Evolutionary conservation across 208 protist genomes (phyloP), one percentile per base, ranked within the genome.

Genomic region (Leishmania mexicana): DNA sequence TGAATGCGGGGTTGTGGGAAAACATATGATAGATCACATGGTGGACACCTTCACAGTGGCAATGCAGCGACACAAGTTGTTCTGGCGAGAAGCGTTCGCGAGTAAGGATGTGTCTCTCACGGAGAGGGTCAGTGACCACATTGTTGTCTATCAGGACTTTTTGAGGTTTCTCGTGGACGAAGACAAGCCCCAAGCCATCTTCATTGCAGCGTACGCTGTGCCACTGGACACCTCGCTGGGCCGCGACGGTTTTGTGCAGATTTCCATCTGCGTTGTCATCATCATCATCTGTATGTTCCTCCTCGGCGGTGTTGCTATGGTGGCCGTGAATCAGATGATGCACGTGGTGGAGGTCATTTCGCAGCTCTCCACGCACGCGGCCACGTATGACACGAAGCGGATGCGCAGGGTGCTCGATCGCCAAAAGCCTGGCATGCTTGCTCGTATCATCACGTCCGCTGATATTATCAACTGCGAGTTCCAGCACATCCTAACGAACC

Each of bases 251-350:
- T 81, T 85, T 35, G 58, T 92, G 42, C 88, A 92, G 68, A 87
- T 94, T 76, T 74, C 89, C 11, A 88, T 92, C 54, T 92, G 90
- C 67, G 85, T 90, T 1, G 67, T 92, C 13, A 88, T 94, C 78
- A 88, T 91, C 58, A 83, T 92, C 42, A 38, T 85, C 62, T 92
- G 86, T 77, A 77, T 94, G 64, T 81, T 86, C 71, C 77, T 90
- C 40, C 83, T 94, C 38, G 90, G 90, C 60, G 81, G 78, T 31
- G 82, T 90, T 17, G 88, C 84, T 1, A 58, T 92, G 40, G 71
- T 85, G 28, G 73, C 88, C 1, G 83, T 90, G 42, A 88, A 76
- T 62, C 85, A 91, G 71, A 78, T 94, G 83, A 83, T 89, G 80
- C 83, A 70, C 28, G 86, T 88, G 28, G 80, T 94, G 31, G 82